Evolutionary conservation across 306 rosid species (phyloP).

Genomic region (Casuarina glauca): DNA sequence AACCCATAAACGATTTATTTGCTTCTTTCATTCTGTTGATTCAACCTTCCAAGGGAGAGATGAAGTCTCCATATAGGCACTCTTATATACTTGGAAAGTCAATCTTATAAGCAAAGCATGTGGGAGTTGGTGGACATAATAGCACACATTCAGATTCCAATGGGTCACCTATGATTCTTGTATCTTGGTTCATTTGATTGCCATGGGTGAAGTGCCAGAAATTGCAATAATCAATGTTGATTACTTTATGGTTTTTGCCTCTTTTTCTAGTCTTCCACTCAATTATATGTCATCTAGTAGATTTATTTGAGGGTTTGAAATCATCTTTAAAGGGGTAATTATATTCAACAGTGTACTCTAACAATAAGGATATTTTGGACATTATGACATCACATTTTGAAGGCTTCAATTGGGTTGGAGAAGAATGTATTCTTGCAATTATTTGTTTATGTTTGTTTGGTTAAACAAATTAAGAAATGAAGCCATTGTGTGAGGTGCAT

Average conservation of each 20-base stretch:
- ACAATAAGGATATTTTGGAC: background rate
- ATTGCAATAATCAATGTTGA: background rate
- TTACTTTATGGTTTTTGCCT: background rate
- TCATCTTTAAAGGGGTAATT: too few species aligned
- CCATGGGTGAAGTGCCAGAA: background rate
- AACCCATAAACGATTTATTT: background rate
- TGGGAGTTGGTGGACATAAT: background rate
- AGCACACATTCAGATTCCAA: background rate
- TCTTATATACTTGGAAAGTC: background rate
- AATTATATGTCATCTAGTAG: background rate
- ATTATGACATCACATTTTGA: too few species aligned
- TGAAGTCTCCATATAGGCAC: background rate
- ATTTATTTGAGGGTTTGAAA: too few species aligned
- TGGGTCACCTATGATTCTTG: background rate
- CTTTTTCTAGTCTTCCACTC: background rate
- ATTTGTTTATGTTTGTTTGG: too few species aligned
- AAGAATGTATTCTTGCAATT: background rate
- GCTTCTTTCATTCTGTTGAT: background rate
- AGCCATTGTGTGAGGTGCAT: background rate
- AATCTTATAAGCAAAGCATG: background rate
- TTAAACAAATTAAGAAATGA: too few species aligned
- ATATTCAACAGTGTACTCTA: background rate
- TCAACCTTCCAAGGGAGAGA: background rate
- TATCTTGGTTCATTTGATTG: background rate
- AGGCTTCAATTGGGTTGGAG: background rate